phyloP scores from a whole-genome alignment of 352 stramenopile genomes.

The Globisporangium irregulare region DNA sequence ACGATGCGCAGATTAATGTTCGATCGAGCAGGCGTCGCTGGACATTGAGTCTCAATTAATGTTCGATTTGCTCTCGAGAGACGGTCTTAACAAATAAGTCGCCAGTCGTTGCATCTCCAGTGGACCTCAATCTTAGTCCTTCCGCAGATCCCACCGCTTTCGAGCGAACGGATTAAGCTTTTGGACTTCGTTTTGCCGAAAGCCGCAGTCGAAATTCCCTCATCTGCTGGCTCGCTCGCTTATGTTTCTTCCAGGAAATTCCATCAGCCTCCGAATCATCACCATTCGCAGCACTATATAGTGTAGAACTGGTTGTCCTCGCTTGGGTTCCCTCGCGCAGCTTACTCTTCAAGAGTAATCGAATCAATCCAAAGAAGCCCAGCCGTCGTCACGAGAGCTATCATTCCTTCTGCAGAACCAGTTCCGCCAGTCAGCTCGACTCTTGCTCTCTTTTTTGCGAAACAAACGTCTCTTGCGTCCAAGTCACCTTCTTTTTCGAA shows the following conservation, averaged over 20 bases:
- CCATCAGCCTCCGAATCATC: background rate
- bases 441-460: background rate
- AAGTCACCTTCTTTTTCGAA: background rate
- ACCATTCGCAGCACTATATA: no score
- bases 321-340: no score
- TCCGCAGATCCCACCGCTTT: background rate
- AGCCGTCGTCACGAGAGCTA: background rate
- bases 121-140: background rate
- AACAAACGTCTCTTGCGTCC: no score
- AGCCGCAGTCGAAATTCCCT: background rate
- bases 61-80: background rate
- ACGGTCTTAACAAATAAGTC: background rate
- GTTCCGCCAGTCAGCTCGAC: background rate
- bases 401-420: conserved; percentile 1
- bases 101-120: background rate
- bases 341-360: background rate
- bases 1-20: no score
- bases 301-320: no score
- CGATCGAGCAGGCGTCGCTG: no score
- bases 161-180: background rate
- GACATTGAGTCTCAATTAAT: background rate
- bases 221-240: background rate
- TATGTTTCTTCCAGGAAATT: conserved; percentile 4
- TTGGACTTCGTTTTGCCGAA: background rate
- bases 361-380: background rate